Conservation (phyloP, 768 basidiomycete species). For the Exidia glandulosa region DNA sequence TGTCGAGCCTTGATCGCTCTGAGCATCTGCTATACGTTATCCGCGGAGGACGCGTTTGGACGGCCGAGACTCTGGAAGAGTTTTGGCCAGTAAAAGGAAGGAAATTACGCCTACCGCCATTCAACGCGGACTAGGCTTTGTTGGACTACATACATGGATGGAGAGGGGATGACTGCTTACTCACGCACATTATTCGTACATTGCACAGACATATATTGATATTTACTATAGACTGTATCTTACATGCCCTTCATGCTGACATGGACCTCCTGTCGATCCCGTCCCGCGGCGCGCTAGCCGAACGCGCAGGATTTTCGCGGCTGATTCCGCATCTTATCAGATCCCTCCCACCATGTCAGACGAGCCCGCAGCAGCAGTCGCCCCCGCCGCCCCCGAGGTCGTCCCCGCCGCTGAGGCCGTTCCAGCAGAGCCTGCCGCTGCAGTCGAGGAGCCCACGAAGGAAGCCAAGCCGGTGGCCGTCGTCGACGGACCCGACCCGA, state of each 20-base stretch:
- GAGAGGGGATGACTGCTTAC: too few species aligned
- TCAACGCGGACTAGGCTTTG: slow-evolving; percentile 30
- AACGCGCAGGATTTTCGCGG: neutral
- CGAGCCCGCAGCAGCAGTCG: neutral
- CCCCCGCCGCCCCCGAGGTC: too few species aligned
- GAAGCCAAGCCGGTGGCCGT: too few species aligned
- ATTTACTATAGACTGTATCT: too few species aligned
- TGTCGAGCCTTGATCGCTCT: slow-evolving; percentile 40
- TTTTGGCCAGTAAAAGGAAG: slow-evolving; percentile 57
- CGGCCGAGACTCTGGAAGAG: slow-evolving; percentile 54
- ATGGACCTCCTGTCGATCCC: too few species aligned
- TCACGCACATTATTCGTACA: too few species aligned
- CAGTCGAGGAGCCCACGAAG: neutral
- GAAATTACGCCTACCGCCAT: slow-evolving; percentile 41
- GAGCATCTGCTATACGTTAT: slow-evolving; percentile 44
- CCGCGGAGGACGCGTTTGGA: slow-evolving; percentile 59
- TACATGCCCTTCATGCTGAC: too few species aligned
- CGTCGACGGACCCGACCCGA: neutral
- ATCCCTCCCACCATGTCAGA: neutral
- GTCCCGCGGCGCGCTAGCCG: too few species aligned
- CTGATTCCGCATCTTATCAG: neutral
- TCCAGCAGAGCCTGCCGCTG: neutral
- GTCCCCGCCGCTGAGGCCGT: neutral
- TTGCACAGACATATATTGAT: too few species aligned
- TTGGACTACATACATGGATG: too few species aligned